phyloP scores from a whole-genome alignment of 495 filamentous ascomycete species.

The Tuber microsphaerosporum region DNA sequence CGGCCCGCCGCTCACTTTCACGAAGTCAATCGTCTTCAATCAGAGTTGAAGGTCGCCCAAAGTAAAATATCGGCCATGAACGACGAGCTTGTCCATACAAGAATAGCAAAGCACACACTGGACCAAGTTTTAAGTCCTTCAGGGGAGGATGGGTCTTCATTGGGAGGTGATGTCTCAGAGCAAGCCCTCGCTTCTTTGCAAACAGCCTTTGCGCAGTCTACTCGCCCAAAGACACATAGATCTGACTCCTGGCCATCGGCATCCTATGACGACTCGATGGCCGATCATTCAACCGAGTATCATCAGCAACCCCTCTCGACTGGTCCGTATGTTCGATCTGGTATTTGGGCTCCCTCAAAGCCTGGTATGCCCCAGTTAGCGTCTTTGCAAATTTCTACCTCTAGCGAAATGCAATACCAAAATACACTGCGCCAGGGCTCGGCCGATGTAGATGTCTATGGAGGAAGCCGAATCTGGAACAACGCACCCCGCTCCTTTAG shows the following conservation, averaged over 20 bases:
- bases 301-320: constrained; percentile 49
- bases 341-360: constrained; percentile 39
- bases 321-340: constrained; percentile 42
- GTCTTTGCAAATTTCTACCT: constrained; percentile 24
- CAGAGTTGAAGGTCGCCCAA: constrained; percentile 71
- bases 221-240: constrained; percentile 49
- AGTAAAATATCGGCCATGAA: constrained; percentile 74
- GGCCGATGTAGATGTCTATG: constrained; percentile 35
- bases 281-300: constrained; percentile 57
- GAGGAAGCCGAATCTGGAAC: constrained; percentile 35
- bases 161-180: constrained; percentile 53
- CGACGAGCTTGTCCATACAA: constrained; percentile 72
- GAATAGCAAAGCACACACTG: constrained; percentile 65
- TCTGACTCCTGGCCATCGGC: constrained; percentile 55
- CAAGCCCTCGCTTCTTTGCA: constrained; percentile 52
- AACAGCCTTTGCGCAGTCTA: constrained; percentile 50
- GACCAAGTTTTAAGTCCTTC: constrained; percentile 59
- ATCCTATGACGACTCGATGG: constrained; percentile 61
- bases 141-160: constrained; percentile 45
- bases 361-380: constrained; percentile 23
- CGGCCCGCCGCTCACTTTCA: constrained; percentile 40
- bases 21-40: constrained; percentile 50
- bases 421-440: constrained; percentile 24
- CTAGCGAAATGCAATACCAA: constrained; percentile 31
- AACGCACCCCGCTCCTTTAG: constrained; percentile 34